phyloP scores from a whole-genome alignment of 2,329 filamentous ascomycete genomes.

The Tolypocladium inflatum region DNA sequence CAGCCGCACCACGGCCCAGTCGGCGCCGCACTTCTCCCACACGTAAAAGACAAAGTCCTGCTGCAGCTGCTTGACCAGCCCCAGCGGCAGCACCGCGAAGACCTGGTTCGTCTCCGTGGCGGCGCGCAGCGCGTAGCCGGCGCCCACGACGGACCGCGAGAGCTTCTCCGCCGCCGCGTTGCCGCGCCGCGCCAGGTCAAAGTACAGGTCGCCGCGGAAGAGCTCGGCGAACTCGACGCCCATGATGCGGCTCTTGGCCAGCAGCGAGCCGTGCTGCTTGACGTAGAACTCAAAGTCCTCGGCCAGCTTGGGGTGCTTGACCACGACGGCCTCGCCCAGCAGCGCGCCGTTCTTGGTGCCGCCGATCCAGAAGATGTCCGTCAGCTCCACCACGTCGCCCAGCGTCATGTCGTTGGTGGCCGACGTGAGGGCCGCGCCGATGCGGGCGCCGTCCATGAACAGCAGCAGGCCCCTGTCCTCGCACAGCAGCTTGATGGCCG shows the following conservation, averaged over 20 bases:
- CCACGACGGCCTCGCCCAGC: slow-evolving; percentile 39
- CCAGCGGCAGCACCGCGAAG: slow-evolving; percentile 32
- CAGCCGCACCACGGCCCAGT: slow-evolving; percentile 30
- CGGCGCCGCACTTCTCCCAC: slow-evolving; percentile 33
- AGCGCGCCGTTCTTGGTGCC: slow-evolving; percentile 42
- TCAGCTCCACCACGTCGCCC: slow-evolving; percentile 33
- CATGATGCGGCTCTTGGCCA: slow-evolving; percentile 39
- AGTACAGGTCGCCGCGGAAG: slow-evolving; percentile 34
- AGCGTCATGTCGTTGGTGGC: slow-evolving; percentile 31
- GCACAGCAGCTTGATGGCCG: slow-evolving; percentile 31
- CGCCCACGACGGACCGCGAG: slow-evolving; percentile 28
- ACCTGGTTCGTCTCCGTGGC: slow-evolving; percentile 42
- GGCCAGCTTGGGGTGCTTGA: slow-evolving; percentile 30
- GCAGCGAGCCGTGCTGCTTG: slow-evolving; percentile 40
- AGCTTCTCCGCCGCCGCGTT: slow-evolving; percentile 34
- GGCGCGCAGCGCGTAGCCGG: slow-evolving; percentile 31
- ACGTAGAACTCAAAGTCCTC: slow-evolving; percentile 40
- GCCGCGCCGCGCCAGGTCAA: slow-evolving; percentile 33
- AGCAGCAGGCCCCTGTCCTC: slow-evolving; percentile 29
- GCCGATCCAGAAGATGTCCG: slow-evolving; percentile 45
- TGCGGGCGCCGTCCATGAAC: slow-evolving; percentile 38
- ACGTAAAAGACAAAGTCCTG: slow-evolving; percentile 35
- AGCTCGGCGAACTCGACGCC: slow-evolving; percentile 40
- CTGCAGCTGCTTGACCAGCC: slow-evolving; percentile 27
- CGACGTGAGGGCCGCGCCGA: slow-evolving; percentile 32